Conservation (phyloP, 345 rosid genomes). For the Cardiospermum halicacabum region DNA sequence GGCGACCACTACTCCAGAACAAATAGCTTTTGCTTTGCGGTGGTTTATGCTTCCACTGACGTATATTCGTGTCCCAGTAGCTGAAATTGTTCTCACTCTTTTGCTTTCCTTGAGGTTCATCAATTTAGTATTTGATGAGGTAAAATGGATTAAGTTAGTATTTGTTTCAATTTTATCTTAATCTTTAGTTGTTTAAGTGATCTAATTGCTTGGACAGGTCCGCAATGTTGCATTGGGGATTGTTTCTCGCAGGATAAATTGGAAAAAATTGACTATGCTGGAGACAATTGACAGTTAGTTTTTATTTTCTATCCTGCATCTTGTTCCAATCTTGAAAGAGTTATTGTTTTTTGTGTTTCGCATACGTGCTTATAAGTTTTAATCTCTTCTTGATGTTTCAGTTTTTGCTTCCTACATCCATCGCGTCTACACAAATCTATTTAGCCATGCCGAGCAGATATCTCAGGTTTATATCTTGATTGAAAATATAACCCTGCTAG, state of each 20-base stretch:
- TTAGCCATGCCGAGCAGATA: slow-evolving; percentile 89
- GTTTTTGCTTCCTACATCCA: slow-evolving; percentile 80
- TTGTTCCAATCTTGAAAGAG: not conserved
- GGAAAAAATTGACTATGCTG: slow-evolving; percentile 69
- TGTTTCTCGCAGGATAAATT: slow-evolving; percentile 86
- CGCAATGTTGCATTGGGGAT: slow-evolving; percentile 82
- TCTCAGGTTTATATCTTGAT: slow-evolving; percentile 57
- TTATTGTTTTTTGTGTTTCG: slow-evolving; percentile 2
- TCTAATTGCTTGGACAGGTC: slow-evolving; percentile 39
- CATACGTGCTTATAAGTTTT: slow-evolving; percentile 1
- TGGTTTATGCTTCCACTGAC: slow-evolving; percentile 85
- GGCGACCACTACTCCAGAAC: slow-evolving; percentile 92
- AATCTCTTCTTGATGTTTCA: slow-evolving; percentile 27
- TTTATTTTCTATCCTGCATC: not conserved
- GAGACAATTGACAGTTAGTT: slow-evolving; percentile 83
- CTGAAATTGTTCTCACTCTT: slow-evolving; percentile 83
- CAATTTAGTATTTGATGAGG: slow-evolving; percentile 90
- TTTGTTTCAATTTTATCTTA: too few species aligned
- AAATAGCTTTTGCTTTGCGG: slow-evolving; percentile 75
- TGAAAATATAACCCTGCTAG: not conserved
- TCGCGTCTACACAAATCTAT: slow-evolving; percentile 85
- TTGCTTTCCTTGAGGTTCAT: slow-evolving; percentile 87
- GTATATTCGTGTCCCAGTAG: slow-evolving; percentile 71
- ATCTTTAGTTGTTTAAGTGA: too few species aligned
- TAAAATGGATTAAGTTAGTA: slow-evolving; percentile 14